A percentile compares a stretch with the other conserved stretches of the same genome.
Evolutionary conservation across 2,329 filamentous ascomycete genomes (phyloP).

Genomic region (Sarocladiaceae sp.): DNA sequence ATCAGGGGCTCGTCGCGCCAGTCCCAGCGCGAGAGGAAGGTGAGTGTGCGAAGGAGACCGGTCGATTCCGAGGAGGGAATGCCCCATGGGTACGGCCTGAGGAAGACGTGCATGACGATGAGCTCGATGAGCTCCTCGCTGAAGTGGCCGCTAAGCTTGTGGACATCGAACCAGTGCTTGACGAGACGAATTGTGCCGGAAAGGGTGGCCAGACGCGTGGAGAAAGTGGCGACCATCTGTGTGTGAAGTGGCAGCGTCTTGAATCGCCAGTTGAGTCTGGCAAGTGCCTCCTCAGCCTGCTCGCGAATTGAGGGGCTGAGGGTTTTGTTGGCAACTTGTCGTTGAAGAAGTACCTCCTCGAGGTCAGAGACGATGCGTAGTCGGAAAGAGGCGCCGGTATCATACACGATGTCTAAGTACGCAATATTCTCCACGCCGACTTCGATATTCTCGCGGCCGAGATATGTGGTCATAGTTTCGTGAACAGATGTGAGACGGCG

Average conservation of each 20-base stretch:
- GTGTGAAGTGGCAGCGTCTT: slow-evolving; percentile 70
- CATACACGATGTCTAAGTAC: slow-evolving; percentile 75
- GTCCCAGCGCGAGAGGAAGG: slow-evolving; percentile 81
- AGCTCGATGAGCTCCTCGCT: slow-evolving; percentile 79
- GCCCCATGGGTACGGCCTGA: slow-evolving; percentile 75
- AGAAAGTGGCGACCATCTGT: slow-evolving; percentile 73
- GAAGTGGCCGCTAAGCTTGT: slow-evolving; percentile 73
- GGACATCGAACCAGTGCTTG: slow-evolving; percentile 83
- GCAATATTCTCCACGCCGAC: slow-evolving; percentile 67
- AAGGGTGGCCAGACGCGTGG: slow-evolving; percentile 71
- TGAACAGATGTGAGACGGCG: slow-evolving; percentile 60
- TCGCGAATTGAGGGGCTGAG: slow-evolving; percentile 60
- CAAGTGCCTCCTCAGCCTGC: slow-evolving; percentile 62
- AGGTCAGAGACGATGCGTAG: slow-evolving; percentile 84
- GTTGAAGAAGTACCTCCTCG: slow-evolving; percentile 73
- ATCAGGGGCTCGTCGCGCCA: slow-evolving; percentile 81
- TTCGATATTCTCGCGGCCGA: slow-evolving; percentile 75
- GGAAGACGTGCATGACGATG: slow-evolving; percentile 69
- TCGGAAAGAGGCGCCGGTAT: slow-evolving; percentile 68
- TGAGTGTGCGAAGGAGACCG: slow-evolving; percentile 74
- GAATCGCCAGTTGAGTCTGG: slow-evolving; percentile 64
- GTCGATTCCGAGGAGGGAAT: slow-evolving; percentile 69
- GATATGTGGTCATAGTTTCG: slow-evolving; percentile 54
- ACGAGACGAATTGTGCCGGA: slow-evolving; percentile 77
- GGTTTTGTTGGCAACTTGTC: slow-evolving; percentile 68